Percentiles rank a stretch among this genome's conserved stretches.
Evolutionary conservation across 2,329 filamentous ascomycete species (phyloP).

Genomic region (Nothophoma quercina): DNA sequence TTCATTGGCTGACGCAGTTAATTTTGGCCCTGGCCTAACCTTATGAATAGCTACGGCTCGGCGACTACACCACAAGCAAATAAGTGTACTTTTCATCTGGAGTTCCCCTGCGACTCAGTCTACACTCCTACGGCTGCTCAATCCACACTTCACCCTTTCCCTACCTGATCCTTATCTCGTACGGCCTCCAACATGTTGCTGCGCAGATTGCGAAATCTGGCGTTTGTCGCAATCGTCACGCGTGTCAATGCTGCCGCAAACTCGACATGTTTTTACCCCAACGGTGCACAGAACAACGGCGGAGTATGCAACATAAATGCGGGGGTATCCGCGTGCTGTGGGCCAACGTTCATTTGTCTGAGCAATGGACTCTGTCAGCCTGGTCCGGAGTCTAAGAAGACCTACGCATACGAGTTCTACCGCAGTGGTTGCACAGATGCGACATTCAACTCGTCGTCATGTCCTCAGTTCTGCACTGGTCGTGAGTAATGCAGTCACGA

Average conservation of each 20-base stretch:
- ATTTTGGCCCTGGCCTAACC: constrained; percentile 6
- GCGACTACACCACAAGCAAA: constrained; percentile 8
- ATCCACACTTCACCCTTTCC: constrained; percentile 1
- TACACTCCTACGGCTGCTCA: constrained; percentile 1
- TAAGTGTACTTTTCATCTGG: constrained; percentile 1
- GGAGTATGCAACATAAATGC: constrained; percentile 23
- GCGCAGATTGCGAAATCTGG: not conserved
- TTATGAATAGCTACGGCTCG: constrained; percentile 4
- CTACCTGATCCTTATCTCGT: not conserved
- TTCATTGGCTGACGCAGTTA: constrained; percentile 2
- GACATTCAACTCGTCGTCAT: constrained; percentile 29
- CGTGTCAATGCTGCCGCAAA: constrained; percentile 8
- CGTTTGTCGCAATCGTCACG: not conserved
- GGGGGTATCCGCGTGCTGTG: constrained; percentile 31
- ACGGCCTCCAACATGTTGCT: constrained; percentile 3
- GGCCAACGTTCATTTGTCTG: constrained; percentile 31
- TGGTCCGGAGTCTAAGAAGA: constrained; percentile 20
- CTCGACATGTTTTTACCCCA: constrained; percentile 31
- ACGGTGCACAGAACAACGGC: constrained; percentile 25
- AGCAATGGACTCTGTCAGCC: constrained; percentile 31
- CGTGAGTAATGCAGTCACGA: constrained; percentile 21
- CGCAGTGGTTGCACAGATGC: constrained; percentile 32
- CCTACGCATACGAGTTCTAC: constrained; percentile 29
- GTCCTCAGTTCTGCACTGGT: constrained; percentile 25
- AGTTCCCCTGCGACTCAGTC: constrained; percentile 6